phyloP scores from a whole-genome alignment of 305 asterid genomes.

The Andrographis paniculata region DNA sequence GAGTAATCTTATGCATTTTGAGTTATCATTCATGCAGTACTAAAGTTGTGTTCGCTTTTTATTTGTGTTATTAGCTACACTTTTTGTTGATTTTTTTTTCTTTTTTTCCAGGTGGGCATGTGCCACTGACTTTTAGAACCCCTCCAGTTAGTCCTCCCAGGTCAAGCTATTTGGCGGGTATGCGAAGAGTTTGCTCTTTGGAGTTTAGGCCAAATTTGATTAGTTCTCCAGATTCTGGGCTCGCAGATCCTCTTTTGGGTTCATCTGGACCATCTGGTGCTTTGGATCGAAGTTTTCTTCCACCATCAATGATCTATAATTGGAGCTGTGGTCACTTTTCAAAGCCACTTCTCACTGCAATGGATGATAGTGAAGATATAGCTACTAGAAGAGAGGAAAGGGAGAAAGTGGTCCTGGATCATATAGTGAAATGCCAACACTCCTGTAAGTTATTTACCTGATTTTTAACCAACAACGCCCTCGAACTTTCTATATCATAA shows the following conservation, averaged over 20 bases:
- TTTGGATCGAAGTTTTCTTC: slow-evolving; percentile 94
- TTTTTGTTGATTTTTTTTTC: not conserved
- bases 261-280: slow-evolving; percentile 60
- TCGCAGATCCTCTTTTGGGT: slow-evolving; percentile 93
- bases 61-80: not conserved
- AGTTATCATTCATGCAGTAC: not conserved
- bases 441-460: slow-evolving; percentile 48
- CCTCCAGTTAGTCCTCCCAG: slow-evolving; percentile 99
- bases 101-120: slow-evolving; percentile 44
- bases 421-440: slow-evolving; percentile 85
- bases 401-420: slow-evolving; percentile 76
- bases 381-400: slow-evolving; percentile 78
- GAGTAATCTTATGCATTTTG: not conserved
- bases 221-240: slow-evolving; percentile 86
- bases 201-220: slow-evolving; percentile 93
- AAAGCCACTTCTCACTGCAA: slow-evolving; percentile 85
- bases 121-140: slow-evolving; percentile 89
- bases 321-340: slow-evolving; percentile 99
- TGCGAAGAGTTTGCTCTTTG: slow-evolving; percentile 93
- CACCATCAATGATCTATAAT: slow-evolving; percentile 85
- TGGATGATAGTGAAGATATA: slow-evolving; percentile 85
- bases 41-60: not conserved
- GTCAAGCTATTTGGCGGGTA: slow-evolving; percentile 79
- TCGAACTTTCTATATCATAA: slow-evolving; percentile 3
- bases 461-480: slow-evolving; percentile 1